These are phyloP conservation scores for Candida frijolesensis DNA, from an alignment of 1,139 yeast species.

Conservation along the genomic window DNA sequence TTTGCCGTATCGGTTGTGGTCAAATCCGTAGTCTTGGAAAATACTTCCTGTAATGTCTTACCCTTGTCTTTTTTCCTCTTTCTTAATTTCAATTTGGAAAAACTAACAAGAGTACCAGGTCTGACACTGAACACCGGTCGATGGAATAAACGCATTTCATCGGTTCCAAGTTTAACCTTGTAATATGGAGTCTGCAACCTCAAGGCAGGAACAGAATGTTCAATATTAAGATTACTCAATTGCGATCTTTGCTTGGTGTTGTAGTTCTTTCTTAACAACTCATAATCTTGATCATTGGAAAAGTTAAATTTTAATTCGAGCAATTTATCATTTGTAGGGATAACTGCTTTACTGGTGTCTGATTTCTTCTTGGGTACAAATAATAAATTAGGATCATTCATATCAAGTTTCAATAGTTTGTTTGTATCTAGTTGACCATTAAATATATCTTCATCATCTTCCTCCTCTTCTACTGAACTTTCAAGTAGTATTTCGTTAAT, in stretches of 20 bases:
- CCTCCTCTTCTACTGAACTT: slow-evolving; percentile 42
- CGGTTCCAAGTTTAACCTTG: slow-evolving; percentile 71
- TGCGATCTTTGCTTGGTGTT: slow-evolving; percentile 93
- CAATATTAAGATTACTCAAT: slow-evolving; percentile 86
- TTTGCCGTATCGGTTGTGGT: slow-evolving; percentile 84
- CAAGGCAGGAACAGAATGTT: slow-evolving; percentile 87
- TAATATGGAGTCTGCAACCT: slow-evolving; percentile 90
- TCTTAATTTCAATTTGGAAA: slow-evolving; percentile 75
- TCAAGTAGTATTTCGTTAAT: slow-evolving; percentile 17
- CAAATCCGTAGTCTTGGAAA: slow-evolving; percentile 70
- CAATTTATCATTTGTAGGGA: slow-evolving; percentile 53
- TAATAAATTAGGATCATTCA: slow-evolving; percentile 83
- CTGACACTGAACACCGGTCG: slow-evolving; percentile 74
- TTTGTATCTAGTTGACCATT: slow-evolving; percentile 61
- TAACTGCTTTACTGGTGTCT: slow-evolving; percentile 31
- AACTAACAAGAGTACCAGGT: slow-evolving; percentile 76
- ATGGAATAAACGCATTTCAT: slow-evolving; percentile 78
- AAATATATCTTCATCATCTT: slow-evolving; percentile 78
- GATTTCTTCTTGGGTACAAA: slow-evolving; percentile 52
- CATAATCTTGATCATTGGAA: slow-evolving; percentile 88
- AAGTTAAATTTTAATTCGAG: slow-evolving; percentile 67
- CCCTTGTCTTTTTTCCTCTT: slow-evolving; percentile 91
- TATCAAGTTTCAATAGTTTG: slow-evolving; percentile 58
- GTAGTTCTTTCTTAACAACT: slow-evolving; percentile 77
- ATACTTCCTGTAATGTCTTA: slow-evolving; percentile 73